Evolutionary conservation across 2,329 filamentous ascomycete genomes (phyloP).

Genomic region (Aureobasidium sp.): DNA sequence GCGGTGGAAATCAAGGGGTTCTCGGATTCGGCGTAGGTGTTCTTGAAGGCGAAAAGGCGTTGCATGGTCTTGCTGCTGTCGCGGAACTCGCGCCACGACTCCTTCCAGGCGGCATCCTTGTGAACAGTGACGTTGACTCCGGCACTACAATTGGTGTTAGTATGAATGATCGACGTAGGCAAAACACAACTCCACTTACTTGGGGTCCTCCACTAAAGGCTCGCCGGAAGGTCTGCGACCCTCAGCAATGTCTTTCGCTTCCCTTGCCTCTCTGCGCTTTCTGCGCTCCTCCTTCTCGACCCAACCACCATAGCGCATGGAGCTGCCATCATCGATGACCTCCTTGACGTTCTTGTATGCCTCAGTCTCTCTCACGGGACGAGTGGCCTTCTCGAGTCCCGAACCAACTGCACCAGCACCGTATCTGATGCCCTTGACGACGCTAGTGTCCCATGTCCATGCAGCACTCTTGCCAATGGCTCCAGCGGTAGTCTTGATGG

Average conservation of each 20-base stretch:
- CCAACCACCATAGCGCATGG: slow-evolving; percentile 93
- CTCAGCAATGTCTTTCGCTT: slow-evolving; percentile 52
- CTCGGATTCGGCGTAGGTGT: slow-evolving; percentile 89
- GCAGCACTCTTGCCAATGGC: slow-evolving; percentile 84
- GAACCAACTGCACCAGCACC: slow-evolving; percentile 80
- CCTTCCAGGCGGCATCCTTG: slow-evolving; percentile 96
- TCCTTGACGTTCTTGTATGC: slow-evolving; percentile 90
- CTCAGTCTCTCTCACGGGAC: slow-evolving; percentile 88
- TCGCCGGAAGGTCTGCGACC: slow-evolving; percentile 41
- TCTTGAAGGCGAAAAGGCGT: slow-evolving; percentile 77
- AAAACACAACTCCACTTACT: slow-evolving; percentile 54
- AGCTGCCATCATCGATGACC: slow-evolving; percentile 94
- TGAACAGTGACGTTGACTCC: slow-evolving; percentile 91
- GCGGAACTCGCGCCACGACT: slow-evolving; percentile 94
- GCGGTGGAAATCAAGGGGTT: slow-evolving; percentile 92
- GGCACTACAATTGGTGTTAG: slow-evolving; percentile 53
- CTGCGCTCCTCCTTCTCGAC: slow-evolving; percentile 90
- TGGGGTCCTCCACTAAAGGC: slow-evolving; percentile 71
- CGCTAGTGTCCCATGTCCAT: slow-evolving; percentile 95
- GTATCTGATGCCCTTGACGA: slow-evolving; percentile 84
- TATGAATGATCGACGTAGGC: neutral
- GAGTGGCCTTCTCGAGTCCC: slow-evolving; percentile 87
- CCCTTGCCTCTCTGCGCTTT: slow-evolving; percentile 66
- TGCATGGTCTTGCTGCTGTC: slow-evolving; percentile 86
- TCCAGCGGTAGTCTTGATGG: slow-evolving; percentile 76